phyloP scores from a whole-genome alignment of 805 yeast genomes.

The Metschnikowia cubensis region DNA sequence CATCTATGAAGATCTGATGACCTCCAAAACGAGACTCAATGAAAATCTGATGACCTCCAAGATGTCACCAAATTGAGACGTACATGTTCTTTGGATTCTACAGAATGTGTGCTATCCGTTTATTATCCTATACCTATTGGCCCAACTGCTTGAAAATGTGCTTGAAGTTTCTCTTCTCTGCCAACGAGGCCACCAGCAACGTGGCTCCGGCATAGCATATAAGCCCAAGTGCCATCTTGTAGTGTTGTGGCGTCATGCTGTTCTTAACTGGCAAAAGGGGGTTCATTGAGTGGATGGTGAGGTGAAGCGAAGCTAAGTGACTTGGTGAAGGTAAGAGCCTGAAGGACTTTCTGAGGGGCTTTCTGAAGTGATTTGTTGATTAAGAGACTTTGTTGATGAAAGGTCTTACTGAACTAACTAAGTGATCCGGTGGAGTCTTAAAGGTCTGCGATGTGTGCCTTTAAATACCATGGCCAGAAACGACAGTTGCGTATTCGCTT shows the following conservation, averaged over 20 bases:
- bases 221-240: slow-evolving; percentile 20
- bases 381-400: too few relatives aligned
- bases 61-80: too few relatives aligned
- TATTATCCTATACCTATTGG: slow-evolving; percentile 10
- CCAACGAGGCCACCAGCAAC: slow-evolving; percentile 27
- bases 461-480: neutral
- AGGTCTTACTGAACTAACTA: too few relatives aligned
- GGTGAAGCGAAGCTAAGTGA: neutral
- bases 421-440: neutral
- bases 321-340: too few relatives aligned
- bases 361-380: neutral
- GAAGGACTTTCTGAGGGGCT: too few relatives aligned
- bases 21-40: too few relatives aligned
- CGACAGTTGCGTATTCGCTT: slow-evolving; percentile 1
- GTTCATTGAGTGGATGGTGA: neutral
- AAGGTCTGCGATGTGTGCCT: neutral
- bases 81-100: too few relatives aligned
- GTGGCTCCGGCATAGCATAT: slow-evolving; percentile 25
- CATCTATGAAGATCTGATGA: too few relatives aligned
- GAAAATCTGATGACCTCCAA: too few relatives aligned
- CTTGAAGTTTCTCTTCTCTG: slow-evolving; percentile 27
- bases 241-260: slow-evolving; percentile 12
- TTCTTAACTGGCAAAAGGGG: slow-evolving; percentile 7
- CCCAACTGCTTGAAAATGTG: slow-evolving; percentile 32
- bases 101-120: neutral